phyloP scores from a whole-genome alignment of 495 filamentous ascomycete species.

The Aspergillus wentii region DNA sequence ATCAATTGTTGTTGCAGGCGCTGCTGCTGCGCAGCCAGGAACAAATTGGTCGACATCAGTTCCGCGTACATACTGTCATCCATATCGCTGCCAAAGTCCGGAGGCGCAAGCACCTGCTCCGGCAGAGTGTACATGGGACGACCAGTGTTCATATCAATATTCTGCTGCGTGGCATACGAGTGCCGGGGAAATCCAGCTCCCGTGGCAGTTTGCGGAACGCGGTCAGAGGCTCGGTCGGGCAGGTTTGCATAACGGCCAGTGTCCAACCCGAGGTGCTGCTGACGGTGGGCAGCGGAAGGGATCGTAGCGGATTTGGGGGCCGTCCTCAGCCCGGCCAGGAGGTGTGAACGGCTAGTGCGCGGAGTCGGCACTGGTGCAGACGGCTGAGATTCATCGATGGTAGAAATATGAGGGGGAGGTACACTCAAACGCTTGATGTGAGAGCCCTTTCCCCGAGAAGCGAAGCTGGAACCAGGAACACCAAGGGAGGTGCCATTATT shows the following conservation, averaged over 20 bases:
- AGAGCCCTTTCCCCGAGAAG: constrained; percentile 74
- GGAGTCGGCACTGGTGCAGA: constrained; percentile 59
- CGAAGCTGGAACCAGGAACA: constrained; percentile 72
- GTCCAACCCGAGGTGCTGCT: constrained; percentile 47
- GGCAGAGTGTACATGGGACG: constrained; percentile 64
- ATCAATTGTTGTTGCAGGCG: constrained; percentile 65
- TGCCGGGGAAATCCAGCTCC: constrained; percentile 53
- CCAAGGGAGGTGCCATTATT: constrained; percentile 61
- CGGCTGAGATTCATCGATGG: constrained; percentile 62
- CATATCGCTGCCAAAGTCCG: constrained; percentile 65
- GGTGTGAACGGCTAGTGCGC: constrained; percentile 87
- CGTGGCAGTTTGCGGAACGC: constrained; percentile 59
- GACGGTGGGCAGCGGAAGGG: constrained; percentile 55
- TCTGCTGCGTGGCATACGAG: constrained; percentile 41
- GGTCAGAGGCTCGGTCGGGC: constrained; percentile 34
- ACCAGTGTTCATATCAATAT: constrained; percentile 27
- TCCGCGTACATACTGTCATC: constrained; percentile 81
- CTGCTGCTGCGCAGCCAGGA: constrained; percentile 84
- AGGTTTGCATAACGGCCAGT: constrained; percentile 38
- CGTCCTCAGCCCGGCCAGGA: constrained; percentile 90
- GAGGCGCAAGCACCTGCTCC: constrained; percentile 84
- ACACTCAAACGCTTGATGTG: constrained; percentile 80
- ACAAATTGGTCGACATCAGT: constrained; percentile 77
- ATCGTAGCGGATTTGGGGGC: constrained; percentile 82
- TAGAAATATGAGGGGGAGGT: constrained; percentile 54